Evolutionary conservation across 2,329 filamentous ascomycete genomes (phyloP).

Genomic region (Leptographium wingfieldii): DNA sequence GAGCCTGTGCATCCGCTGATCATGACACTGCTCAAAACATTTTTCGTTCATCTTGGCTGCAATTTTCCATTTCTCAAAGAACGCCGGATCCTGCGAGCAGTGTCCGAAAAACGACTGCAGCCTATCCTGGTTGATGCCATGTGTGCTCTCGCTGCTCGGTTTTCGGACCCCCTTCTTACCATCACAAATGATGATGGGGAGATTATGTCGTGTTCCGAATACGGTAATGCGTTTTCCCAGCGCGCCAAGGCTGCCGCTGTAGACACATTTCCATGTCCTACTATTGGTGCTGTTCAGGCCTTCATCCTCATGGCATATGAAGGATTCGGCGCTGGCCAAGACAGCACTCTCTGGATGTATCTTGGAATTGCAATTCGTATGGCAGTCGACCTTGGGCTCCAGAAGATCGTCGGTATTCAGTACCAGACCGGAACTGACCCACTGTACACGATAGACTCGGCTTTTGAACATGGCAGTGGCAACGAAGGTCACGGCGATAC

Average conservation of each 20-base stretch:
- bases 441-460: slow-evolving; percentile 33
- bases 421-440: slow-evolving; percentile 39
- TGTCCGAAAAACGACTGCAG: slow-evolving; percentile 71
- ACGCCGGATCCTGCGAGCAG: slow-evolving; percentile 58
- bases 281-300: slow-evolving; percentile 72
- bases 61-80: slow-evolving; percentile 74
- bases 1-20: slow-evolving; percentile 64
- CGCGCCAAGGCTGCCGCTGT: slow-evolving; percentile 72
- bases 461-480: slow-evolving; percentile 9
- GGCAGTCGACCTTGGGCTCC: slow-evolving; percentile 68
- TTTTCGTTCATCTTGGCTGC: slow-evolving; percentile 72
- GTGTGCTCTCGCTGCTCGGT: slow-evolving; percentile 69
- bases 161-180: slow-evolving; percentile 51
- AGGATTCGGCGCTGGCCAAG: slow-evolving; percentile 76
- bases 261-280: slow-evolving; percentile 72
- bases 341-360: slow-evolving; percentile 91
- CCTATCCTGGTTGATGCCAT: slow-evolving; percentile 78
- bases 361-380: slow-evolving; percentile 76
- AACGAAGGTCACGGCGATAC: slow-evolving; percentile 14
- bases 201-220: slow-evolving; percentile 42
- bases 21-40: slow-evolving; percentile 62
- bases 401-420: slow-evolving; percentile 64
- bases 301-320: slow-evolving; percentile 78
- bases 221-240: slow-evolving; percentile 67
- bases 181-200: slow-evolving; percentile 31